These are phyloP conservation scores for Cucumis sativus DNA, from an alignment of 306 rosid species.

Conservation along the genomic window DNA sequence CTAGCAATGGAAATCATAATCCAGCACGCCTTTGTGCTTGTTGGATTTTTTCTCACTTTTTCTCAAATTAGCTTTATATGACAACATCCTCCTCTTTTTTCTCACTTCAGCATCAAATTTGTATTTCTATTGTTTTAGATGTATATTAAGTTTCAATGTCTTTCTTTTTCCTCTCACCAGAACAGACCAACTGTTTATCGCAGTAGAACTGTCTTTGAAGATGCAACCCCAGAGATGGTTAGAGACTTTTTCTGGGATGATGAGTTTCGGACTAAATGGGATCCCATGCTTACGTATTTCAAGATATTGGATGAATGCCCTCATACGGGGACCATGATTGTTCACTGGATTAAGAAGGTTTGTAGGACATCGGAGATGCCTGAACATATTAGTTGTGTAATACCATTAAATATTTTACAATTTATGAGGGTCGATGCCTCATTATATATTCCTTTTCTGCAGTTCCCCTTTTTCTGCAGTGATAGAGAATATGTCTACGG, in stretches of 20 bases:
- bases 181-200: slow-evolving; percentile 74
- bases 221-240: slow-evolving; percentile 84
- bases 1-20: background rate
- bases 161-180: slow-evolving; percentile 38
- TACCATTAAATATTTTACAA: background rate
- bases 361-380: slow-evolving; percentile 11
- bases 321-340: slow-evolving; percentile 51
- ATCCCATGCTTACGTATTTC: slow-evolving; percentile 64
- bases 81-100: background rate
- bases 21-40: background rate
- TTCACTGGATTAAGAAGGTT: slow-evolving; percentile 99
- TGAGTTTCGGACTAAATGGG: slow-evolving; percentile 95
- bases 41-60: background rate
- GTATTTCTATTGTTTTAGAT: background rate
- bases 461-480: slow-evolving; percentile 99
- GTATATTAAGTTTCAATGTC: background rate
- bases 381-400: background rate
- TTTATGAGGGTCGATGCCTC: slow-evolving; percentile 19
- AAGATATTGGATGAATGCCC: slow-evolving; percentile 83
- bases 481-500: slow-evolving; percentile 95
- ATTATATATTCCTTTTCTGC: slow-evolving; percentile 15
- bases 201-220: slow-evolving; percentile 86
- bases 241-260: slow-evolving; percentile 99
- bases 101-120: background rate
- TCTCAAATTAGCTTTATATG: too few relatives aligned